Base-by-base conservation (phyloP, 768 basidiomycete genomes). In the Trametes meyenii region DNA sequence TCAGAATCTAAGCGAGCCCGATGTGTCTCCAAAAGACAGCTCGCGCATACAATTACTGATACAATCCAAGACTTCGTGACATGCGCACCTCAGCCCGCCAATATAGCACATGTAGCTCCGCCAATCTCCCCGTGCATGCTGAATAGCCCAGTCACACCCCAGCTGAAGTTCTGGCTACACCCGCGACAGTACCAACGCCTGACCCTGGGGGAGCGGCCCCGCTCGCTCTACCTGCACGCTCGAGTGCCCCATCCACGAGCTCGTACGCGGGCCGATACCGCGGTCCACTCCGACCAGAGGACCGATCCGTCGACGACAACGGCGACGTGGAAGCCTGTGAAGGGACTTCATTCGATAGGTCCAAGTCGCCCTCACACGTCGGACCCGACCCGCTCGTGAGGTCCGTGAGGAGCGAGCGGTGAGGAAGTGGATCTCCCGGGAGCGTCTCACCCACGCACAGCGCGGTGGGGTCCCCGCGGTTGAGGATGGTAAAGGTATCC, bases 251-350 rank as follows among this genome's bases (percentile, higher is more conserved):
- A 68, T 96, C 92, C 36, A 77, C 68, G 1, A 96, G 80, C 76
- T 92, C 88, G 74, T 92, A 90, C 1, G 94, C 94, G 1, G 94
- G 94, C 29, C 79, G 78, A 70, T 90, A 96, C 24, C 76, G 77
- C 42, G 74, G 63, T 46, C 66, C 57, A 42, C 50, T 56, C 3
- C 21, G 45, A 29, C 39, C n/a, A 17, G 14, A 35, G 11, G 17
- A n/a, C 35, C 53, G 26, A 14, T 68, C 73, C 14, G 59, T 60
- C 61, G 49, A 21, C 54, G 43, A 50, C 36, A 26, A 58, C 39
- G n/a, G 24, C 33, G 21, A 50, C 53, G 43, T 21, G 29, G 26
- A 5, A 24, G 29, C 14, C 10, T 43, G 67, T 66, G 43, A 73
- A 55, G 52, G 35, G 8, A 42, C 23, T 19, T 33, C 39, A 35